phyloP scores from a whole-genome alignment of 1,284 basidiomycete genomes.

The Ceratobasidium sp. region DNA sequence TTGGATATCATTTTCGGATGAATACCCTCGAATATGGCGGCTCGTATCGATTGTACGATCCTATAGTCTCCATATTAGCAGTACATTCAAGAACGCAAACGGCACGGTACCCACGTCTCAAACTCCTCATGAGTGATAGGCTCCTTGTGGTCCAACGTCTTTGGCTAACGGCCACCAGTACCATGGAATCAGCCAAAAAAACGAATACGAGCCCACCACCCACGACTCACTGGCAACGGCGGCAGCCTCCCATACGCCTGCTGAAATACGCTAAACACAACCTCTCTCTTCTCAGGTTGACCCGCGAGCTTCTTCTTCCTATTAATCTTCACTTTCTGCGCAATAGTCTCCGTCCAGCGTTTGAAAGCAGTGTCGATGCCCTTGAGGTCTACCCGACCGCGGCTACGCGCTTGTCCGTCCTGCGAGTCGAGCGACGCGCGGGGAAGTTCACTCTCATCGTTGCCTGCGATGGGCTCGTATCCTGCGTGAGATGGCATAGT shows the following conservation, averaged over 20 bases:
- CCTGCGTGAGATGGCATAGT: conserved; percentile 43
- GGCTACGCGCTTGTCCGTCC: neutral
- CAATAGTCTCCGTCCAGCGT: conserved; percentile 87
- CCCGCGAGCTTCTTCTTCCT: conserved; percentile 79
- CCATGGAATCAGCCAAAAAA: conserved; percentile 20
- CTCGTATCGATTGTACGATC: conserved; percentile 73
- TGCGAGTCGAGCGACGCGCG: conserved; percentile 39
- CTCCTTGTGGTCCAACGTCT: conserved; percentile 81
- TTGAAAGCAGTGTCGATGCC: conserved; percentile 82
- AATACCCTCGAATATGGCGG: conserved; percentile 78
- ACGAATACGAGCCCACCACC: too few relatives aligned
- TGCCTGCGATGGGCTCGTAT: conserved; percentile 41
- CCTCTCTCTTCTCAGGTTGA: conserved; percentile 71
- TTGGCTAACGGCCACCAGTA: conserved; percentile 61
- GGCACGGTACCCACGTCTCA: conserved; percentile 67
- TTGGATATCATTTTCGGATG: conserved; percentile 91
- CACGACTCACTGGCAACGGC: conserved; percentile 60
- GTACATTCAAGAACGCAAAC: conserved; percentile 43
- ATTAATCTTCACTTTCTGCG: conserved; percentile 75
- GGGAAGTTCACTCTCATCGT: conserved; percentile 10
- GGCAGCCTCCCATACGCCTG: conserved; percentile 59
- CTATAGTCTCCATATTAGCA: conserved; percentile 58
- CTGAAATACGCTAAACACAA: conserved; percentile 84
- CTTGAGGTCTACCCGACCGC: conserved; percentile 42
- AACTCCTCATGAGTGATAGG: conserved; percentile 81